Evolutionary conservation across 2,329 filamentous ascomycete genomes (phyloP), one percentile per base, ranked within the genome.

Genomic region (Alternaria sp.): DNA sequence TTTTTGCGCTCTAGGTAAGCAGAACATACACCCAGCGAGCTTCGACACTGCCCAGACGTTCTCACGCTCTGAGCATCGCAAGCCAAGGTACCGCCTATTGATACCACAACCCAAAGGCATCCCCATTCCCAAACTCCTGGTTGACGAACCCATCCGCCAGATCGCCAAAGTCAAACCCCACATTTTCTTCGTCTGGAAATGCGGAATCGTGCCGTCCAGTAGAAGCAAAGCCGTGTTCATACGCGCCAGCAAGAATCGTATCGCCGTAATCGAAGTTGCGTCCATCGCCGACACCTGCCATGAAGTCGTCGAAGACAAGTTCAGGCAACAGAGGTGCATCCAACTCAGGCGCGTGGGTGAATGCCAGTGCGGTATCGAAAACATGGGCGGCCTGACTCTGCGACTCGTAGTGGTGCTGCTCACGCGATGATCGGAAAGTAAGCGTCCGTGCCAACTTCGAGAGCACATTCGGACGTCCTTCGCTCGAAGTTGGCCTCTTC

Each of bases 381-480:
- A 3, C 15, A 10, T 51, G 20, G 9, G 49, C 9, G 0, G 10
- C 12, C 28, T 37, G 49, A 15, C 5, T 15, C 1, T 23, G 14
- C 26, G 49, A 37, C 49, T 37, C 18, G 1, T 2, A 51, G 49
- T 51, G 49, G 5, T 51, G 53, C 21, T 51, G 45, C 23, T 61
- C 51, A 8, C 45, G 30, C 11, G 47, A n/a, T 41, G 45, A 37
- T 7, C 49, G 60, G 9, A 46, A 44, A 14, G 49, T 60, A 25
- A 55, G 41, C 20, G 30, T 63, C 21, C 60, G 37, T 12, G 60
- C 60, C 8, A 63, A 25, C 43, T 63, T 63, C 5, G 56, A 43
- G 37, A 55, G 43, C 21, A 60, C 33, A 15, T 55, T 55, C 12
- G 60, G 45, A 0, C 20, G 43, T n/a, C 49, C 57, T 50, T 60